Evolutionary conservation across 2,329 filamentous ascomycete genomes (phyloP).

Genomic region (Fusarium robinianum): DNA sequence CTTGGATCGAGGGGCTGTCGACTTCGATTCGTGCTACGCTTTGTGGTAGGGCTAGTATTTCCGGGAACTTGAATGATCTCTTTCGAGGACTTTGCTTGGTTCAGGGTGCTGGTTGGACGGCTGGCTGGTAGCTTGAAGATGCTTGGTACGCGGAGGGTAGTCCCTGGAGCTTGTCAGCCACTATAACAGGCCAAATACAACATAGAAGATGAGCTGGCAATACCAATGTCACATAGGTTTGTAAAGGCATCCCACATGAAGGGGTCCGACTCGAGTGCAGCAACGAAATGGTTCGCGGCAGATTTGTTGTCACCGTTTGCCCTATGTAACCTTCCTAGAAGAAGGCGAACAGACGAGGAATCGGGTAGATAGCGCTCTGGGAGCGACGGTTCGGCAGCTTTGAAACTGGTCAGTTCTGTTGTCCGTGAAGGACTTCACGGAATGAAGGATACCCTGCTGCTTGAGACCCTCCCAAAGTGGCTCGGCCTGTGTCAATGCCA

Average conservation of each 20-base stretch:
- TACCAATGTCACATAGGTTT: slow-evolving; percentile 26
- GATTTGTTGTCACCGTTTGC: slow-evolving; percentile 23
- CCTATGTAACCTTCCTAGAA: slow-evolving; percentile 24
- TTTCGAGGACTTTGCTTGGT: not conserved
- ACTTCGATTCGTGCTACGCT: slow-evolving; percentile 7
- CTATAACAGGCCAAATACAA: too few species aligned
- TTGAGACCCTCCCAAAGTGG: slow-evolving; percentile 9
- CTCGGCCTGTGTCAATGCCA: slow-evolving; percentile 16
- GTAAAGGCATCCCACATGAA: slow-evolving; percentile 33
- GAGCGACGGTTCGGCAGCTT: slow-evolving; percentile 3
- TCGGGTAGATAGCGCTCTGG: slow-evolving; percentile 21
- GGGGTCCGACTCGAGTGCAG: slow-evolving; percentile 22
- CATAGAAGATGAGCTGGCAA: not conserved
- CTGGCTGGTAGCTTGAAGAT: slow-evolving; percentile 18
- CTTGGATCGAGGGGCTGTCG: slow-evolving; percentile 11
- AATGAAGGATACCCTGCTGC: slow-evolving; percentile 6
- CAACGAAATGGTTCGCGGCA: slow-evolving; percentile 14
- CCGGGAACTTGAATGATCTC: not conserved
- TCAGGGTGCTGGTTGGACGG: slow-evolving; percentile 3
- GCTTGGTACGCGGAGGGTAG: slow-evolving; percentile 11
- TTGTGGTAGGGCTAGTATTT: slow-evolving; percentile 2
- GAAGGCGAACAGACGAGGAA: slow-evolving; percentile 15
- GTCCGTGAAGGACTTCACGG: not conserved
- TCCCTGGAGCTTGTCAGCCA: slow-evolving; percentile 1
- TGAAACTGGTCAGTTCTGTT: slow-evolving; percentile 3